Base-by-base conservation (phyloP, 371 early-diverging fungal genomes). In the Zopfochytrium polystomum region DNA sequence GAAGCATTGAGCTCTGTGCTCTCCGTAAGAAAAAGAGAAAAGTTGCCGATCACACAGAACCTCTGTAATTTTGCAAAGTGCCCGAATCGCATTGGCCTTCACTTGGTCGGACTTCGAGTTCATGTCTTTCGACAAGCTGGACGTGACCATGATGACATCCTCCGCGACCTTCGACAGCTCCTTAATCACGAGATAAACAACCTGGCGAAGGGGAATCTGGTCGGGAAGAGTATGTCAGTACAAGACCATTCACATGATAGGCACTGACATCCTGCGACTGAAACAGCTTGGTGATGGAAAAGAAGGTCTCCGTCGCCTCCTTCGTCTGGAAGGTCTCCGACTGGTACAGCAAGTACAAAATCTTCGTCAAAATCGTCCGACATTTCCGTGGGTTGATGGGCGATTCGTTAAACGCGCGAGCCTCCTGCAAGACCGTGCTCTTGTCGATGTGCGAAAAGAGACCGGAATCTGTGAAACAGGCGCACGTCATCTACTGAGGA, bases 251-350 rank as follows among this genome's bases (percentile, higher is more conserved):
- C 32, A 23, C 30, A n/a, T 38, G 30, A 50, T 25, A n/a, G 20
- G 23, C 6, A 75, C 87, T 70, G 84, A 92, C 93, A 78, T 97
- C 97, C 74, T 89, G 91, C 62, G 85, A 87, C 80, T 96, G 96
- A 78, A 98, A 98, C 53, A 96, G 87, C 81, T 95, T 94, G 11
- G 94, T 96, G 65, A 94, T 90, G 67, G 90, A 89, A 73, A 98
- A 98, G 78, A 98, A 98, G 20, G 94, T 83, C 66, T 95, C 91
- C 0, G 99, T 98, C 3, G 99, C 97, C 77, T 97, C 98, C 34
- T 83, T 85, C 15, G 90, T 87, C 44, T 85, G 82, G 70, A 96
- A 90, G 27, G 85, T 77, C 73, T 96, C 95, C 20, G 89, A 90
- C 58, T 90, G 84, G 68, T 93, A 92, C 55, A 96, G 80, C 58